phyloP scores from a whole-genome alignment of 495 filamentous ascomycete genomes.

The Thermothielavioides terrestris region DNA sequence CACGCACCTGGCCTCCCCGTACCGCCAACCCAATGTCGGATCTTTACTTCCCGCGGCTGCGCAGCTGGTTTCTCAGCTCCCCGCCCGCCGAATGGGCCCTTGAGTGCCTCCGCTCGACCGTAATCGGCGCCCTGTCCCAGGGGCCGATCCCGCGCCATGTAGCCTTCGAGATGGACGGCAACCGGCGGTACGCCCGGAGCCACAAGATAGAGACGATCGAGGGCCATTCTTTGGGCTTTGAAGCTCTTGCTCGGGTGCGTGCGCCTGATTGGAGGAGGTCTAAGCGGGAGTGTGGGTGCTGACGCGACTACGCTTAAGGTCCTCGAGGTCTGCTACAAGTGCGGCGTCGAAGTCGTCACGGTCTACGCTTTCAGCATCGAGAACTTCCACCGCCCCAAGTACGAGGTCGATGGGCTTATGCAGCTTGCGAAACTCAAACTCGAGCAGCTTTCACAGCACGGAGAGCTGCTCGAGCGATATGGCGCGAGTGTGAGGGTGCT shows the following conservation, averaged over 20 bases:
- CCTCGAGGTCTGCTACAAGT: slow-evolving; percentile 95
- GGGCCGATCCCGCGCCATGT: slow-evolving; percentile 90
- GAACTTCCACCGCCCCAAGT: slow-evolving; percentile 97
- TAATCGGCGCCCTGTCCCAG: slow-evolving; percentile 80
- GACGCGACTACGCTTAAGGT: slow-evolving; percentile 48
- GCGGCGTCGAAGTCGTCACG: slow-evolving; percentile 87
- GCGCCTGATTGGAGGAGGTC: too few relatives aligned
- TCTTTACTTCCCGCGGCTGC: slow-evolving; percentile 59
- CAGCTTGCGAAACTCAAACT: slow-evolving; percentile 95
- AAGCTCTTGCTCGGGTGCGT: slow-evolving; percentile 74
- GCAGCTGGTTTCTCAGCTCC: slow-evolving; percentile 81
- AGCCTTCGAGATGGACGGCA: slow-evolving; percentile 98
- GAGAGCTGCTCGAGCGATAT: slow-evolving; percentile 86
- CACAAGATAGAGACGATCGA: slow-evolving; percentile 95
- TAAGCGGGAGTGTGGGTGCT: too few relatives aligned
- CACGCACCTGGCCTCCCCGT: background rate
- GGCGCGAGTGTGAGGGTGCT: slow-evolving; percentile 79
- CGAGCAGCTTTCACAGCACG: slow-evolving; percentile 81
- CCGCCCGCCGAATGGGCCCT: slow-evolving; percentile 82
- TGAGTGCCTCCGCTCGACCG: slow-evolving; percentile 60
- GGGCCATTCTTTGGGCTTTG: slow-evolving; percentile 94
- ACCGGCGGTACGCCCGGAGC: slow-evolving; percentile 77
- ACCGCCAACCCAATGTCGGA: slow-evolving; percentile 37
- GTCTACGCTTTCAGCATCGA: slow-evolving; percentile 98
- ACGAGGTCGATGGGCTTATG: slow-evolving; percentile 96